These are phyloP conservation scores for Coriaria nepalensis DNA, from an alignment of 306 rosid genomes.

Conservation along the genomic window DNA sequence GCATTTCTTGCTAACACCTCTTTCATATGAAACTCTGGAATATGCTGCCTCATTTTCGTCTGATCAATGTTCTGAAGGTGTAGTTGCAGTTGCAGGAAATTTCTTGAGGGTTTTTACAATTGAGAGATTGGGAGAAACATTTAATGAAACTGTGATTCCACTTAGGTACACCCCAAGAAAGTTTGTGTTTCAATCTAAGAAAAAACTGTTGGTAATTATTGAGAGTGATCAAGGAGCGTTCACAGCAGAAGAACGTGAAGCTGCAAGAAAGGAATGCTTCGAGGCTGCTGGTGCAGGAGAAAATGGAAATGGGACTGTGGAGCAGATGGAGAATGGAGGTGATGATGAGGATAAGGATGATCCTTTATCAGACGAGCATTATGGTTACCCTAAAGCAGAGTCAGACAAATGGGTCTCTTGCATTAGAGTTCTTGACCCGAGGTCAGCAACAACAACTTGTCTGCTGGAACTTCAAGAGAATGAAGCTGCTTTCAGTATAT, in stretches of 20 bases:
- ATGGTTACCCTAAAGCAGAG: slow-evolving; percentile 90
- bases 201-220: slow-evolving; percentile 64
- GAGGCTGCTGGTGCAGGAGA: slow-evolving; percentile 65
- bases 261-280: slow-evolving; percentile 78
- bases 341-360: slow-evolving; percentile 80
- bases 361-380: slow-evolving; percentile 79
- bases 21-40: slow-evolving; percentile 92
- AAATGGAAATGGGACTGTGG: slow-evolving; percentile 66
- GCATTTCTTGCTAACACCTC: slow-evolving; percentile 84
- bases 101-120: slow-evolving; percentile 82
- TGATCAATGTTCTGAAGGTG: slow-evolving; percentile 95
- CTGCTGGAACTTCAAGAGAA: slow-evolving; percentile 91
- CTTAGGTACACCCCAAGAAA: slow-evolving; percentile 97
- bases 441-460: slow-evolving; percentile 69
- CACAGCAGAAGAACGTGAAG: slow-evolving; percentile 86
- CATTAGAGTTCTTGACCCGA: slow-evolving; percentile 94
- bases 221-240: slow-evolving; percentile 97
- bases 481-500: slow-evolving; percentile 90
- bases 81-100: slow-evolving; percentile 83
- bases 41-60: slow-evolving; percentile 91
- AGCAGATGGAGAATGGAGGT: slow-evolving; percentile 87
- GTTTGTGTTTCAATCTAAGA: slow-evolving; percentile 78
- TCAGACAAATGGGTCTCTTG: slow-evolving; percentile 91
- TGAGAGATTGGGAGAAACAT: slow-evolving; percentile 94
- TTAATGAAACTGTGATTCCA: slow-evolving; percentile 90